Base-by-base conservation (phyloP, 2,329 filamentous ascomycete genomes). In the Orbilia ellipsospora region DNA sequence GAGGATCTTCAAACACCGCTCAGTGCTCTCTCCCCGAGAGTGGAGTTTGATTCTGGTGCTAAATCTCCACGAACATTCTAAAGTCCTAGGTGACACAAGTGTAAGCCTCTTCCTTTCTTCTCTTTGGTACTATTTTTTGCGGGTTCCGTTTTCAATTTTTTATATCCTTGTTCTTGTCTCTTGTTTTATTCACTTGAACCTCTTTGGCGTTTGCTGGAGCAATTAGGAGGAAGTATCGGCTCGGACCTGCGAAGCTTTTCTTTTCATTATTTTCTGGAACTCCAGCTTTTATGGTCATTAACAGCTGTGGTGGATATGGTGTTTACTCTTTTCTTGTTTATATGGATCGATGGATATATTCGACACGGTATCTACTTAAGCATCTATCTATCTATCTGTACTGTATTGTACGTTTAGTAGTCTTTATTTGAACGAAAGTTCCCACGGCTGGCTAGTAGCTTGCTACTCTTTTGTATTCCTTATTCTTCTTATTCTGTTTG, bases 31-130 rank as follows among this genome's bases (percentile, higher is more conserved):
- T 40, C 72, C 28, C 57, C 64, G 0, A 54, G 52, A 20, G 57
- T 83, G 59, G 83, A 84, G 74, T 81, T 81, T 73, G 80, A 81
- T 44, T 44, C 16, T 6, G 44, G 54, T 28, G 6, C 44, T 5
- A 59, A 26, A 40, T 44, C 55, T 15, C 55, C 55, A 10, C n/a
- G 48, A 23, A 18, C n/a, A 4, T 52, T 52, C 13, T 55, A 13
- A 36, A 23, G 26, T n/a, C 20, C 13, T 12, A 1, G 44, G 5
- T 48, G 44, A 18, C 16, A 31, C 3, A 13, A 7, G 52, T 52
- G 16, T 52, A 6, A 15, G 15, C 44, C 13, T 48, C 16, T 48
- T 48, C 44, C 23, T 23, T 23, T 20, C 15, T 18, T 7, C 15
- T 60, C 4, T 23, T 23, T 23, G 36, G 6, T 45, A 12, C 55